A percentile compares a stretch with the other conserved stretches of the same genome.
Conservation (phyloP, 1,284 basidiomycete genomes). For the Laetiporus sulphureus region DNA sequence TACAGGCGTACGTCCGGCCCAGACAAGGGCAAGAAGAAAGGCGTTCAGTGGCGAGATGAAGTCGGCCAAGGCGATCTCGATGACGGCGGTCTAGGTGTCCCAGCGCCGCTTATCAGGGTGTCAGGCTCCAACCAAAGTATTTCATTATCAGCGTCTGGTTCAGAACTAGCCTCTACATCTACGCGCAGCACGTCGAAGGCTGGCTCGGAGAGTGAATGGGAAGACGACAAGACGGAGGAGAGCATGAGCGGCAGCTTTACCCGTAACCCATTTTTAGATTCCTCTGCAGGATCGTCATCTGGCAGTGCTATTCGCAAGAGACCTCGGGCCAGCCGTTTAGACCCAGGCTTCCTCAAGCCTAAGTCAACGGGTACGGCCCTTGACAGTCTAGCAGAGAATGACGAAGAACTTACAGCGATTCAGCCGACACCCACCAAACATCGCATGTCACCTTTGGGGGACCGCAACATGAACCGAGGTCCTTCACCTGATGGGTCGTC, state of each 20-base stretch:
- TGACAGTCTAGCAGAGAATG: slow-evolving; percentile 62
- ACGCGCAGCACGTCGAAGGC: slow-evolving; percentile 35
- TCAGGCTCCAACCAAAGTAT: slow-evolving; percentile 27
- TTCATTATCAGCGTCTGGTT: slow-evolving; percentile 16
- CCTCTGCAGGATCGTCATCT: slow-evolving; percentile 20
- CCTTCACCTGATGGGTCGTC: slow-evolving; percentile 22
- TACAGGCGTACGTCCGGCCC: slow-evolving; percentile 58
- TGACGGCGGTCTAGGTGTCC: slow-evolving; percentile 43
- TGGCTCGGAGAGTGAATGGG: slow-evolving; percentile 81
- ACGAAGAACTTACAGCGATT: slow-evolving; percentile 39
- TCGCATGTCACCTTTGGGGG: slow-evolving; percentile 43
- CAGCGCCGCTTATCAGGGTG: slow-evolving; percentile 18
- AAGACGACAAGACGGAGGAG: slow-evolving; percentile 78
- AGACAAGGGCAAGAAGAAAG: slow-evolving; percentile 62
- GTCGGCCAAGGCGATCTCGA: slow-evolving; percentile 79
- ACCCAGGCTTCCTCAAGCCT: slow-evolving; percentile 61
- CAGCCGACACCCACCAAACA: slow-evolving; percentile 27
- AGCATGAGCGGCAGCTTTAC: slow-evolving; percentile 49
- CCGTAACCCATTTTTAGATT: slow-evolving; percentile 29
- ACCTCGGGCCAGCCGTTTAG: slow-evolving; percentile 56
- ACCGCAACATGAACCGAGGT: slow-evolving; percentile 53
- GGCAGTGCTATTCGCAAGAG: slow-evolving; percentile 29
- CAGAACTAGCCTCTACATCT: slow-evolving; percentile 15
- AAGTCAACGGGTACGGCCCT: slow-evolving; percentile 45
- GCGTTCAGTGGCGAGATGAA: slow-evolving; percentile 87